These are phyloP conservation scores for Erythrobasidium hasegawianum DNA, from an alignment of 1,284 basidiomycete genomes.

Conservation along the genomic window DNA sequence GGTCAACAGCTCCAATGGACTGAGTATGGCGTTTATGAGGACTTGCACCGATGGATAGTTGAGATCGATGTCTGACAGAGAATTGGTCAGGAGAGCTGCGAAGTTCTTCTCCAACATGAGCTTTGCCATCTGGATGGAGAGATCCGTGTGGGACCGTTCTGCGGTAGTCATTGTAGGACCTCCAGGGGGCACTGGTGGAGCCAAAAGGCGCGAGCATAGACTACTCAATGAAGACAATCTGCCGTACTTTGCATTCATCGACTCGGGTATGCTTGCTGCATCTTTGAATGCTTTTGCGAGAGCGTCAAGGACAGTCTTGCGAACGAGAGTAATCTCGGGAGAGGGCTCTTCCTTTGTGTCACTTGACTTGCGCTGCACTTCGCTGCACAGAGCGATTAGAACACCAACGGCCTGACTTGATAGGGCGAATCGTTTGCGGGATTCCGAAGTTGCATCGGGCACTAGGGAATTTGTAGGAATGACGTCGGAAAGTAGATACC, in stretches of 20 bases:
- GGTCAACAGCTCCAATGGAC: slow-evolving; percentile 87
- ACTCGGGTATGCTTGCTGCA: slow-evolving; percentile 57
- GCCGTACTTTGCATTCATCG: slow-evolving; percentile 75
- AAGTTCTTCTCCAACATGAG: slow-evolving; percentile 98
- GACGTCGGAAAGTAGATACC: slow-evolving; percentile 45
- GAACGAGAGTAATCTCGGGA: slow-evolving; percentile 72
- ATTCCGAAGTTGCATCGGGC: slow-evolving; percentile 44
- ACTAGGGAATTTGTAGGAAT: slow-evolving; percentile 48
- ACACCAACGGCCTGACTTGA: slow-evolving; percentile 82
- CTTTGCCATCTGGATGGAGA: slow-evolving; percentile 87
- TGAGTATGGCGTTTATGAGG: slow-evolving; percentile 77
- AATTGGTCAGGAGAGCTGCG: slow-evolving; percentile 80
- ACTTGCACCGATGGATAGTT: slow-evolving; percentile 89
- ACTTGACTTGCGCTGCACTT: slow-evolving; percentile 57
- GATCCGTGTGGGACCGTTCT: slow-evolving; percentile 62
- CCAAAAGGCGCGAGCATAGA: slow-evolving; percentile 80
- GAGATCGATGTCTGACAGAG: slow-evolving; percentile 87
- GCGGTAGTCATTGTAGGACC: slow-evolving; percentile 6
- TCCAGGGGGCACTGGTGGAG: slow-evolving; percentile 64
- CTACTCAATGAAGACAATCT: slow-evolving; percentile 82
- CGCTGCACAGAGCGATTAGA: slow-evolving; percentile 84
- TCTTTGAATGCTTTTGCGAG: slow-evolving; percentile 86
- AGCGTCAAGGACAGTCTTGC: slow-evolving; percentile 85
- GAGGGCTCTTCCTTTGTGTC: slow-evolving; percentile 62
- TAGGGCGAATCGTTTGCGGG: slow-evolving; percentile 53